Evolutionary conservation across 2,329 filamentous ascomycete genomes (phyloP).

Genomic region (Sporothrix humicola): DNA sequence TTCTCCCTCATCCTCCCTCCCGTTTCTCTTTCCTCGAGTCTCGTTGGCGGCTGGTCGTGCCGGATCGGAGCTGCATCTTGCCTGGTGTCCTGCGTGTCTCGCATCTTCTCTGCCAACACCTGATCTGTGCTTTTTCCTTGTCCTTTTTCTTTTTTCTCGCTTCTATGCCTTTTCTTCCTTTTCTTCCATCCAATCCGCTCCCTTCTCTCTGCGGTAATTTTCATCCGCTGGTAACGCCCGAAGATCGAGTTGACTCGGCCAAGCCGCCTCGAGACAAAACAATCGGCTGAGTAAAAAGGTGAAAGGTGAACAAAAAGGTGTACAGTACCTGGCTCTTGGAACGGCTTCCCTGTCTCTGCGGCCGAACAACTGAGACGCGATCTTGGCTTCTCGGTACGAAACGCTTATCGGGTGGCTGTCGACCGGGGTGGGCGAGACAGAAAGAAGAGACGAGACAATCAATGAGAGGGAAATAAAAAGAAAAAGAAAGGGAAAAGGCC

Average conservation of each 20-base stretch:
- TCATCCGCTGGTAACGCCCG: conserved; percentile 12
- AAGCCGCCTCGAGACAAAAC: not conserved
- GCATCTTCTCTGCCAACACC: not conserved
- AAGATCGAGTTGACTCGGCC: not conserved
- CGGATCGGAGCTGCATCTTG: not conserved
- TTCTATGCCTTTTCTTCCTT: not conserved
- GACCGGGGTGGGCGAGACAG: conserved; percentile 17
- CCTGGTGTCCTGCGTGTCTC: conserved; percentile 7
- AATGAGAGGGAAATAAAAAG: not conserved
- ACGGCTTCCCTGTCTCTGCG: not conserved
- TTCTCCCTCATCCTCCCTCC: not conserved
- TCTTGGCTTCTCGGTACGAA: conserved; percentile 6
- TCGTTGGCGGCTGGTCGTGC: not conserved
- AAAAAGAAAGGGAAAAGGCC: not conserved
- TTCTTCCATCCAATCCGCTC: not conserved
- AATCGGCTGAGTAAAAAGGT: not conserved
- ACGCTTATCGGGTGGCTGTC: conserved; percentile 17
- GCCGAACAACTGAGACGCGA: conserved; percentile 9
- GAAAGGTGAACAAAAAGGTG: not conserved
- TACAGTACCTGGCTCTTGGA: not conserved
- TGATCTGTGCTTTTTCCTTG: not conserved
- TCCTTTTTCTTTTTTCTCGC: not conserved
- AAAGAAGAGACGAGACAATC: not conserved
- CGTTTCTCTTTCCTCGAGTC: not conserved
- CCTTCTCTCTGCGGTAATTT: not conserved